Conservation (phyloP, 2,329 filamentous ascomycete species). For the Fusarium sp. region DNA sequence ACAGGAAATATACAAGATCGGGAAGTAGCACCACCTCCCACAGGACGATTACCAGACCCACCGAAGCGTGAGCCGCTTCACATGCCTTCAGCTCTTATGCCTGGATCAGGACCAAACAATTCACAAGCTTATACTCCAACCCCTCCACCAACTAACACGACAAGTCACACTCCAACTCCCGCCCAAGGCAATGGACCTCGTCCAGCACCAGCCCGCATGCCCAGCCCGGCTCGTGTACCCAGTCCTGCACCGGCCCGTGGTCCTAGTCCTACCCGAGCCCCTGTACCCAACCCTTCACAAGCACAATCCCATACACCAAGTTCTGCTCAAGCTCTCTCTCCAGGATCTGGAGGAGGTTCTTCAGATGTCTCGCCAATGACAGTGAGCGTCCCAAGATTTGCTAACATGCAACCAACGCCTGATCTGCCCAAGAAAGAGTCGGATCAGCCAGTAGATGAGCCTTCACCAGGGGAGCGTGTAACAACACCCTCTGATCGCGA, state of each 20-base stretch:
- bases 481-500: slow-evolving; percentile 37
- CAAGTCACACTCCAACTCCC: slow-evolving; percentile 2
- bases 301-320: slow-evolving; percentile 12
- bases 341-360: slow-evolving; percentile 34
- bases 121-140: not conserved
- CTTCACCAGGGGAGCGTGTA: slow-evolving; percentile 23
- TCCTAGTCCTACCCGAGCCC: slow-evolving; percentile 10
- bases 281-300: slow-evolving; percentile 9
- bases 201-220: slow-evolving; percentile 6
- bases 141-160: not conserved
- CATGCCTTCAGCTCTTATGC: slow-evolving; percentile 37
- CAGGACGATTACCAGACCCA: slow-evolving; percentile 35
- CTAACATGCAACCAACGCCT: slow-evolving; percentile 27
- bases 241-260: slow-evolving; percentile 16
- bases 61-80: slow-evolving; percentile 34
- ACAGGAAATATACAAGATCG: slow-evolving; percentile 52
- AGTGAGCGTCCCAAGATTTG: slow-evolving; percentile 39
- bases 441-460: slow-evolving; percentile 15
- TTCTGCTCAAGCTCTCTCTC: slow-evolving; percentile 13
- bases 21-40: slow-evolving; percentile 41
- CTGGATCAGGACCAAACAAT: slow-evolving; percentile 5
- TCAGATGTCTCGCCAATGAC: slow-evolving; percentile 43
- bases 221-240: slow-evolving; percentile 4
- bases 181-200: not conserved
- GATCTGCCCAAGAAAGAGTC: slow-evolving; percentile 39